phyloP scores from a whole-genome alignment of 164 flowering plant genomes.

The Cinnamomum chago region DNA sequence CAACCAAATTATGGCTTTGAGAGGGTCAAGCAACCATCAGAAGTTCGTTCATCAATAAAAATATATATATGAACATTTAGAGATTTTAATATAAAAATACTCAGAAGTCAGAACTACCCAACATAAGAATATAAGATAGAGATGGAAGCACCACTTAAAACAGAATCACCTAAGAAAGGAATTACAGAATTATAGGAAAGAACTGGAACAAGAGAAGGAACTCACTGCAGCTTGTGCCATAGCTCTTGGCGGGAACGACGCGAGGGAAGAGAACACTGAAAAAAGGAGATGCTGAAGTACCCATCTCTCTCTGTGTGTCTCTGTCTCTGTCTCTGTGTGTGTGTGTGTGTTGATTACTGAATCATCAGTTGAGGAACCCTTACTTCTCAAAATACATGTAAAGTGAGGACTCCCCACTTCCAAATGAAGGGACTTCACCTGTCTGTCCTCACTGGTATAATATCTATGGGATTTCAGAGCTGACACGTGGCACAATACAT shows the following conservation, averaged over 20 bases:
- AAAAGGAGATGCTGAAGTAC: slow-evolving; percentile 7
- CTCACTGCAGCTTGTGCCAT: slow-evolving; percentile 10
- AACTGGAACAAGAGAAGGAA: slow-evolving; percentile 11
- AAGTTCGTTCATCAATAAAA: background rate
- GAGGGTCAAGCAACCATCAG: background rate
- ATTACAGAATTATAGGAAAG: background rate
- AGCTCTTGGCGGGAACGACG: slow-evolving; percentile 6
- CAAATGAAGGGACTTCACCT: no score
- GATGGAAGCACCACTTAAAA: no score
- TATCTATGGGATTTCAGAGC: no score
- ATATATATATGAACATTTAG: background rate
- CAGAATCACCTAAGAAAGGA: background rate
- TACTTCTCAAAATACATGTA: no score
- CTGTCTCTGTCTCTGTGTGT: background rate
- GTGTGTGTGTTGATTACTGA: background rate
- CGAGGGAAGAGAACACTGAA: slow-evolving; percentile 16
- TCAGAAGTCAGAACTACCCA: background rate
- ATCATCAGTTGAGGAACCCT: background rate
- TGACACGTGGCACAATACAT: no score
- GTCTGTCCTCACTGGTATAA: no score
- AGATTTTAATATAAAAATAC: no score
- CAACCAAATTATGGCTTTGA: background rate
- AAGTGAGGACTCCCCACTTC: no score
- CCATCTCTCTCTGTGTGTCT: slow-evolving; percentile 10
- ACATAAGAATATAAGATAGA: background rate